Percentiles rank a stretch among this genome's conserved stretches.
Conservation (phyloP, 129 eudicot genomes). For the Calendula officinalis region DNA sequence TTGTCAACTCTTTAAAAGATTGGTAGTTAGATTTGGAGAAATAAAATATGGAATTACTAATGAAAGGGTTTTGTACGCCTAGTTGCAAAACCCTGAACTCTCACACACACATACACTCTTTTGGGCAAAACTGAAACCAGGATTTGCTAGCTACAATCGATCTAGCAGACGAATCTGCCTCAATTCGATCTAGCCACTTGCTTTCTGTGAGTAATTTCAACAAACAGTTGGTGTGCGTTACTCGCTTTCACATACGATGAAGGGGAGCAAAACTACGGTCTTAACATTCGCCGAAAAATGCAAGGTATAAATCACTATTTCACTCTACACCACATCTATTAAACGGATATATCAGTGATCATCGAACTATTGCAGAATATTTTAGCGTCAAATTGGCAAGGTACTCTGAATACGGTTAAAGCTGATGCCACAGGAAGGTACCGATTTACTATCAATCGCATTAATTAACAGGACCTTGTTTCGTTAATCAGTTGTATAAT, state of each 20-base stretch:
- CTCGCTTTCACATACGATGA: conserved; percentile 24
- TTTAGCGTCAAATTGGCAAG: conserved; percentile 91
- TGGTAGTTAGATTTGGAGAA: too few species aligned
- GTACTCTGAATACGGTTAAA: conserved; percentile 69
- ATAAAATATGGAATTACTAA: too few species aligned
- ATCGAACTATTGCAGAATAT: conserved; percentile 46
- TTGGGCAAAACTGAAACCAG: too few species aligned
- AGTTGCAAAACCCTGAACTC: too few species aligned
- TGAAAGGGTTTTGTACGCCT: too few species aligned
- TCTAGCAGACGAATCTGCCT: conserved; percentile 3
- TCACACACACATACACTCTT: too few species aligned
- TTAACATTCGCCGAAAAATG: conserved; percentile 69
- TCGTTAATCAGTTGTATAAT: background rate
- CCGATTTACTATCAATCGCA: background rate
- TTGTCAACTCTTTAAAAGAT: too few species aligned
- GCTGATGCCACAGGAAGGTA: conserved; percentile 80
- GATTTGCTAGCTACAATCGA: background rate
- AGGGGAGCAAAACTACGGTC: conserved; percentile 40
- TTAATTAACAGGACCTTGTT: background rate
- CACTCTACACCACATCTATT: conserved; percentile 4
- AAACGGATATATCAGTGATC: background rate
- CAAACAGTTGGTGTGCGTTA: conserved; percentile 48
- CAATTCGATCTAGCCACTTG: background rate
- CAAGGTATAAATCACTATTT: conserved; percentile 42
- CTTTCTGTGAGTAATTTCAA: conserved; percentile 17